Conservation (phyloP, 257 asterid species). For the Salvia miltiorrhiza region DNA sequence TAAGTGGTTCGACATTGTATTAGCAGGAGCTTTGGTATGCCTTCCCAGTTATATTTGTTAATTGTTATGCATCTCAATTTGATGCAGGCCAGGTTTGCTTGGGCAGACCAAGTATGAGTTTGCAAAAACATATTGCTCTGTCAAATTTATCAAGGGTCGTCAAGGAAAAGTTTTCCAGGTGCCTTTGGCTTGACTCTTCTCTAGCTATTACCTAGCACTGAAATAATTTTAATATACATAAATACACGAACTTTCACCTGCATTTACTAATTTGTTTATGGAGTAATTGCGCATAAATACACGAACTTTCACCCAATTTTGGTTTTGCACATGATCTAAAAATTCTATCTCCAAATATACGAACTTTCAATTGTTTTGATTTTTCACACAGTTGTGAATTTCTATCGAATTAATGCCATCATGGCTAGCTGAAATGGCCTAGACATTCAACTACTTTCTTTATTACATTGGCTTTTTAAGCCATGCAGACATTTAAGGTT, state of each 20-base stretch:
- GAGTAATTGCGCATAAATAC: too few relatives aligned
- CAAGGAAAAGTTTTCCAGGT: slow-evolving; percentile 81
- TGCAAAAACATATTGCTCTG: slow-evolving; percentile 79
- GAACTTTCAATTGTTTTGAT: too few relatives aligned
- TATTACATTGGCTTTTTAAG: too few relatives aligned
- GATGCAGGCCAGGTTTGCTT: slow-evolving; percentile 91
- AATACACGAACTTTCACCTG: not conserved
- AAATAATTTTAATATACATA: not conserved
- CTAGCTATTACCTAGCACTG: not conserved
- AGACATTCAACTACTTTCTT: too few relatives aligned
- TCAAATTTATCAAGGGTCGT: slow-evolving; percentile 43
- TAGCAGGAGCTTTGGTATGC: slow-evolving; percentile 9
- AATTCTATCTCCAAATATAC: too few relatives aligned
- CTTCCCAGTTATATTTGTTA: slow-evolving; percentile 2
- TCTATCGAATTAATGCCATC: too few relatives aligned
- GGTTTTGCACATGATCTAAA: too few relatives aligned
- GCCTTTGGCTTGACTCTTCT: slow-evolving; percentile 21
- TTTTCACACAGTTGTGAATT: too few relatives aligned
- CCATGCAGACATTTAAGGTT: too few relatives aligned
- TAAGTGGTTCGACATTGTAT: slow-evolving; percentile 37
- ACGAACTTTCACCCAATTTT: too few relatives aligned
- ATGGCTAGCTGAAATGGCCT: too few relatives aligned
- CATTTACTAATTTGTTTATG: slow-evolving; percentile 1
- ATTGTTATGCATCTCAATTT: slow-evolving; percentile 25
- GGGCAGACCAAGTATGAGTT: slow-evolving; percentile 85